phyloP scores from a whole-genome alignment of 768 basidiomycete genomes.

The Tubosaeta sp. region DNA sequence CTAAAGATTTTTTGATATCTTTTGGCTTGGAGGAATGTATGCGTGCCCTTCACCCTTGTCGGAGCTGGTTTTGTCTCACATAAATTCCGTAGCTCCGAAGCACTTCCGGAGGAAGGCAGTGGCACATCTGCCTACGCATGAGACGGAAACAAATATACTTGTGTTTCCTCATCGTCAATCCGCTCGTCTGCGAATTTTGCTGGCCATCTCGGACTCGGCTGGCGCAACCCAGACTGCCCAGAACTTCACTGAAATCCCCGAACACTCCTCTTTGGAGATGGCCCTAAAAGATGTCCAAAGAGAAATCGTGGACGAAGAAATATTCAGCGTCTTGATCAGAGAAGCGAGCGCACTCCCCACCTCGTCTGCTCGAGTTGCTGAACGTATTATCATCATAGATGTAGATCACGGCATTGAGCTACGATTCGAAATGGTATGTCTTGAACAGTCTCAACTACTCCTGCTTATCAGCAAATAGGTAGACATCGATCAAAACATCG shows the following conservation, averaged over 20 bases:
- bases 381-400: conserved; percentile 71
- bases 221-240: conserved; percentile 33
- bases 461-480: conserved; percentile 28
- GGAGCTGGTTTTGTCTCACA: not conserved
- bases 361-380: conserved; percentile 73
- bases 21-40: conserved; percentile 80
- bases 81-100: conserved; percentile 48
- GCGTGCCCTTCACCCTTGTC: conserved; percentile 23
- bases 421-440: conserved; percentile 66
- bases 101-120: conserved; percentile 64
- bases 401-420: conserved; percentile 69
- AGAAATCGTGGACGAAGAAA: conserved; percentile 77
- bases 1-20: conserved; percentile 76
- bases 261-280: conserved; percentile 42
- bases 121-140: conserved; percentile 58
- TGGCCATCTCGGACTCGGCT: conserved; percentile 34
- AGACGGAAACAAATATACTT: conserved; percentile 40
- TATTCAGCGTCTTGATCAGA: conserved; percentile 66
- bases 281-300: conserved; percentile 57
- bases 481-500: conserved; percentile 24
- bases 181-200: conserved; percentile 58
- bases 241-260: conserved; percentile 33
- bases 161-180: conserved; percentile 63
- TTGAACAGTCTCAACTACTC: not conserved
- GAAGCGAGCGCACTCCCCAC: conserved; percentile 77